Percentiles rank a stretch among this genome's conserved stretches.
phyloP scores from a whole-genome alignment of 768 basidiomycete genomes.

The Dioszegia hungarica region DNA sequence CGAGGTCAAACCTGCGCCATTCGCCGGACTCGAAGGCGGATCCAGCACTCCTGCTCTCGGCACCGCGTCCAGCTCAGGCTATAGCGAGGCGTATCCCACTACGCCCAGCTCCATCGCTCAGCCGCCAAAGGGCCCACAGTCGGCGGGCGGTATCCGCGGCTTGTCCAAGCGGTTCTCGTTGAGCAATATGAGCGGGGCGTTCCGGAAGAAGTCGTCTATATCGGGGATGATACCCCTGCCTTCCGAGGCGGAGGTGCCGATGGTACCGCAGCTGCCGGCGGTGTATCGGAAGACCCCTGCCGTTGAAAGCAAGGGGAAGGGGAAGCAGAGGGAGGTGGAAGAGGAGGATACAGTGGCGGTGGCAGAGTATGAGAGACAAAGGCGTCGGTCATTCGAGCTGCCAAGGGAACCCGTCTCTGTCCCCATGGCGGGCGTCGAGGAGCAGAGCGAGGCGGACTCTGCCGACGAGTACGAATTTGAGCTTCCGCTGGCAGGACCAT shows the following conservation, averaged over 20 bases:
- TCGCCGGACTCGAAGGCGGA: background rate
- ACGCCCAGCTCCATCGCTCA: background rate
- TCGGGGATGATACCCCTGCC: constrained; percentile 7
- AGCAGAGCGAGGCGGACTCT: background rate
- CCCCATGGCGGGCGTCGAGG: background rate
- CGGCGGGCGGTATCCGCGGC: constrained; percentile 12
- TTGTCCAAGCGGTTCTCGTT: constrained; percentile 36
- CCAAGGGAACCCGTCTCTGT: background rate
- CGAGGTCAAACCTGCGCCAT: constrained; percentile 8
- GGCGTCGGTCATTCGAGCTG: background rate
- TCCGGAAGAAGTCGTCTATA: constrained; percentile 20
- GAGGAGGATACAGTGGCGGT: background rate
- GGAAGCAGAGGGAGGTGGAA: constrained; percentile 8
- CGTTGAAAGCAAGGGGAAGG: constrained; percentile 3
- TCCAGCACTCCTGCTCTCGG: background rate
- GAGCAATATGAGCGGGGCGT: constrained; percentile 36
- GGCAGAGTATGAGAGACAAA: background rate
- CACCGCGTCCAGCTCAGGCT: constrained; percentile 1
- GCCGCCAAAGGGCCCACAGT: background rate
- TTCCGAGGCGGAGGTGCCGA: background rate
- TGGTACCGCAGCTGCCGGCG: constrained; percentile 30
- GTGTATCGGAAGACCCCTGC: constrained; percentile 8
- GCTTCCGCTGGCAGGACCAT: background rate
- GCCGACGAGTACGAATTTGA: background rate
- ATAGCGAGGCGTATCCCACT: background rate